Evolutionary conservation across 495 filamentous ascomycete genomes (phyloP).

Genomic region (Entonaema liquescens): DNA sequence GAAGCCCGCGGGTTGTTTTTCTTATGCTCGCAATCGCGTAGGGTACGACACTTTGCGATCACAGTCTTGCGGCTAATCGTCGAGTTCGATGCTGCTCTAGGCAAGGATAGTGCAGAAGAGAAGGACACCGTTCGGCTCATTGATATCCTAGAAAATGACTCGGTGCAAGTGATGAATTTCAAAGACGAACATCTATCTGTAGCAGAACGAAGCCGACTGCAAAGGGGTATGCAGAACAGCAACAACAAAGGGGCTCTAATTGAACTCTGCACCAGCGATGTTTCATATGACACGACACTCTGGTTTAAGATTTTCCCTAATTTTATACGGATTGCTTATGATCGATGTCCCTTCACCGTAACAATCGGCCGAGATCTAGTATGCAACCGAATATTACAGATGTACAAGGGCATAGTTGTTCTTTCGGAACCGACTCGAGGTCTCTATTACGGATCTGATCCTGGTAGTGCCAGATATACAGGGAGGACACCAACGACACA

Average conservation of each 20-base stretch:
- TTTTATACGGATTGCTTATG: slow-evolving; percentile 87
- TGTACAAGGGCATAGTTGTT: slow-evolving; percentile 81
- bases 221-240: slow-evolving; percentile 87
- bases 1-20: slow-evolving; percentile 99
- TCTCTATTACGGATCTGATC: slow-evolving; percentile 61
- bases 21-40: slow-evolving; percentile 90
- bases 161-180: slow-evolving; percentile 85
- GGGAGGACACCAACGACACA: slow-evolving; percentile 73
- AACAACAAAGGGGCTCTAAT: slow-evolving; percentile 86
- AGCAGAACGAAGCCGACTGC: slow-evolving; percentile 89
- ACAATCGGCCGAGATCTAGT: slow-evolving; percentile 90
- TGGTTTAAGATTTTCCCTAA: slow-evolving; percentile 99
- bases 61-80: slow-evolving; percentile 91
- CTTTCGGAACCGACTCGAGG: slow-evolving; percentile 77
- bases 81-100: slow-evolving; percentile 90
- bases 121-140: slow-evolving; percentile 77
- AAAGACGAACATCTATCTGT: slow-evolving; percentile 93
- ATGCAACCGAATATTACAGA: slow-evolving; percentile 88
- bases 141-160: slow-evolving; percentile 88
- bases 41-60: slow-evolving; percentile 88
- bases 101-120: slow-evolving; percentile 65
- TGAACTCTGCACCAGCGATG: slow-evolving; percentile 94
- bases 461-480: slow-evolving; percentile 55
- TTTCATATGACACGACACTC: slow-evolving; percentile 90
- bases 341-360: slow-evolving; percentile 89